Base-by-base conservation (phyloP, 1,284 basidiomycete genomes). In the Laetiporus sulphureus region DNA sequence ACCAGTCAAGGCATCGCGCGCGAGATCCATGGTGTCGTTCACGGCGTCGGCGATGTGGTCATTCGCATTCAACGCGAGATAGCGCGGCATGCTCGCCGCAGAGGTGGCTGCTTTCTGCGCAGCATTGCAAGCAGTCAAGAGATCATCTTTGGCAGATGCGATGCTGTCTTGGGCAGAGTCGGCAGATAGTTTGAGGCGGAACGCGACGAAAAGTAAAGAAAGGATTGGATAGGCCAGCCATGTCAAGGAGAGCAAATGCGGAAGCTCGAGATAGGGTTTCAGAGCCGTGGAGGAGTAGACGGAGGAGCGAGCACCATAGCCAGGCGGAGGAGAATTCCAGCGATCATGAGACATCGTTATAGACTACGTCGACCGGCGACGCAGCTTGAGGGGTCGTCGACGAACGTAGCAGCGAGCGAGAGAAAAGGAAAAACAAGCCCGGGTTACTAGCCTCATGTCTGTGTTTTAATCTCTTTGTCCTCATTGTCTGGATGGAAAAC, bases 161-260 rank as follows among this genome's bases (percentile, higher is more conserved):
- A 91, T 71, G 1, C 78, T 71, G 53, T 73, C 72, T 49, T 91
- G 75, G 1, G 86, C 77, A 7, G 83, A 76, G 2, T 69, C 72
- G 3, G 85, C 74, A 8, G 91, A 91, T 11, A 85, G 61, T 45
- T 83, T 72, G 24, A 96, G 72, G 38, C 90, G 75, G 53, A 91
- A 89, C 23, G 83, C 83, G 57, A 94, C 79, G 57, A 96, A 91
- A 49, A 93, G 61, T 45, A 96, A 77, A 8, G 91, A 91, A 27
- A 95, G 68, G 21, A 95, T 78, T 23, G 86, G 85, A 56, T 85
- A 87, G 18, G 85, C 85, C 22, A 89, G 82, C 78, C 90, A 87
- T 51, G 89, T 77, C 18, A 95, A 77, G 19, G 87, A 85, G 34
- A 94, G 75, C 31, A 91, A 73, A 49, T 94, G 82, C 19, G 77